phyloP scores from a whole-genome alignment of 169 alveolate genomes.

The Cryptosporidium xiaoi region DNA sequence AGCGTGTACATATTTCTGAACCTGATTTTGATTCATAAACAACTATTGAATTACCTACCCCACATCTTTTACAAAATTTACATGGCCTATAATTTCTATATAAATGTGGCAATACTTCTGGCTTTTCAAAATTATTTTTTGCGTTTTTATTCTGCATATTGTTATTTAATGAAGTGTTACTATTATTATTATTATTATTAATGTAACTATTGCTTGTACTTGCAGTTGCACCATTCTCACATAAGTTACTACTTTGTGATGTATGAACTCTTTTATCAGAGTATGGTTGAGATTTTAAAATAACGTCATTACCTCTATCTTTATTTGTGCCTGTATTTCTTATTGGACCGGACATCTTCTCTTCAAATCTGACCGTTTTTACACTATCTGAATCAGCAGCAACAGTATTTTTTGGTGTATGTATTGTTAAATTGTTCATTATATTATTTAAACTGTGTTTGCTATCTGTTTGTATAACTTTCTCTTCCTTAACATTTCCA shows the following conservation, averaged over 20 bases:
- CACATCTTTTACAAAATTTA: constrained; percentile 83
- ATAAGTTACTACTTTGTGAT: too few species aligned
- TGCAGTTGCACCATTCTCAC: not conserved
- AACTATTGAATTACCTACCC: constrained; percentile 78
- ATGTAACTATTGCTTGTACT: not conserved
- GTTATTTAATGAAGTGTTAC: not conserved
- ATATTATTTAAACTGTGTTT: not conserved
- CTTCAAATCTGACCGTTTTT: not conserved
- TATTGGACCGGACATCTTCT: constrained; percentile 22
- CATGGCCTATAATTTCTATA: constrained; percentile 69
- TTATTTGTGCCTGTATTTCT: constrained; percentile 9
- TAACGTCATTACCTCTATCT: not conserved
- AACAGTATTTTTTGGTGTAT: not conserved
- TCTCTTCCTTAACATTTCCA: too few species aligned
- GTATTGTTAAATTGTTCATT: constrained; percentile 9
- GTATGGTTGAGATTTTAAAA: constrained; percentile 8
- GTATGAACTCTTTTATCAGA: not conserved
- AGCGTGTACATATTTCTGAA: constrained; percentile 86
- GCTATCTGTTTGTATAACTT: not conserved
- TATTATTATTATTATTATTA: not conserved
- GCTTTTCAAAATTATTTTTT: constrained; percentile 2
- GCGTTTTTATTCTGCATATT: not conserved
- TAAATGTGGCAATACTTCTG: constrained; percentile 65
- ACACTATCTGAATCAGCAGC: not conserved
- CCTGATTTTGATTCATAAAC: constrained; percentile 88